Evolutionary conservation across 1,139 yeast species (phyloP), one percentile per base, ranked within the genome.

Genomic region (Kurtzmaniella quercitrusa): DNA sequence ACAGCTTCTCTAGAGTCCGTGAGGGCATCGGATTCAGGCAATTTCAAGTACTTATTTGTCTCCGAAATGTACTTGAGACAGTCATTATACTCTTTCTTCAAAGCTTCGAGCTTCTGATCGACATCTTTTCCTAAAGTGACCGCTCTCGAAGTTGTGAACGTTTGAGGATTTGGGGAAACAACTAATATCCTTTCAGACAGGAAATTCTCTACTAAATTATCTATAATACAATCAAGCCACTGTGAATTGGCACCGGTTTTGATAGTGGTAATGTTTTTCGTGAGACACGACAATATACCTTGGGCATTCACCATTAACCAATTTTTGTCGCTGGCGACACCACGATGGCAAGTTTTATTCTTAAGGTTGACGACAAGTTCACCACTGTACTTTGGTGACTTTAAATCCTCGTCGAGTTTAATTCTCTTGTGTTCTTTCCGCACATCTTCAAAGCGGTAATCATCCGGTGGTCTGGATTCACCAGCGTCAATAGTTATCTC

Each of bases 1-100:
- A 80, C 78, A n/a, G 75, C 64, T 14, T 65, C 69, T 24, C 71
- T 60, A 11, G 70, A 65, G 36, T 68, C 68, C 2, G 16, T 19
- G 14, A 9, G 15, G 3, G 21, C 38, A 27, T 27, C 31, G 12
- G 12, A 10, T n/a, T 11, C 25, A 5, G 38, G 24, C 2, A 36
- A 7, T 3, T 19, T 11, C 14, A 19, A 19, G 21, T 12, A 21
- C 5, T 36, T n/a, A 3, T 7, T 4, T 12, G 21, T 7, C 5
- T 19, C 27, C 8, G 27, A 36, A 19, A 36, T 36, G 11, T 14
- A 15, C 21, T 36, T 36, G 17, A 36, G 21, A 15, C 8, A n/a
- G 14, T 3, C 10, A 11, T 36, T 16, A 10, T 17, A 10, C 14
- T 36, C 16, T 6, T 37, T 31, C 3, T 24, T 24, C 10, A 40